Base-by-base conservation (phyloP, 441 rosid species). In the Cnidoscolus chayamansa region DNA sequence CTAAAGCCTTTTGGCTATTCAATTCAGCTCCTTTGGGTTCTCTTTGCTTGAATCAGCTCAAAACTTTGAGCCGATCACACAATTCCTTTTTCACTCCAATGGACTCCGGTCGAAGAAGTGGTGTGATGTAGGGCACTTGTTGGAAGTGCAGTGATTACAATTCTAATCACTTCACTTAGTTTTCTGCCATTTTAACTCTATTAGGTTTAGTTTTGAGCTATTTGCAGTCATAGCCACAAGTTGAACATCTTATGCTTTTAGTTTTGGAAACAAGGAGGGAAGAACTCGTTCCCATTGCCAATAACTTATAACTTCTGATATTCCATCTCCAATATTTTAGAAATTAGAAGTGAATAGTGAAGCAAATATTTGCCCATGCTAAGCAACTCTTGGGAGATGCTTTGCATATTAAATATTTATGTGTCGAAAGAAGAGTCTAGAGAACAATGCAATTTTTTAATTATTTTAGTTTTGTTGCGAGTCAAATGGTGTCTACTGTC, bases 11-110 rank as follows among this genome's bases (percentile, higher is more conserved):
- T 64, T 63, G 25, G 47, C 40, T 47, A 47, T 67, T 71, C 65
- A 30, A 43, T 78, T 69, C 68, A 67, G 35, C 65, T 72, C 72
- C 61, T 60, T 25, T 58, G 47, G 31, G 53, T 50, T 43, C 49
- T 47, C 7, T 45, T 47, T 3, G 19, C 70, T 74, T 68, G 55
- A 70, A 54, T 74, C 68, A 48, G 15, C 51, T 74, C 20, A 55
- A 43, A 59, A 20, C 45, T 49, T 72, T 58, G 19, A 31, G 71
- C 40, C 65, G 65, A 37, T 40, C 47, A 49, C 15, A 15, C 13
- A 58, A 59, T 13, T 71, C 10, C n/a, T 25, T 68, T 40, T 7
- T 61, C 50, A 37, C 50, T 67, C 47, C 47, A 32, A 51, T 77
- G 70, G 68, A 67, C 20, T 20, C 20, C 50, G 60, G 20, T 51